phyloP scores from a whole-genome alignment of 2,329 filamentous ascomycete species.

The Sodiomyces alkalinus region DNA sequence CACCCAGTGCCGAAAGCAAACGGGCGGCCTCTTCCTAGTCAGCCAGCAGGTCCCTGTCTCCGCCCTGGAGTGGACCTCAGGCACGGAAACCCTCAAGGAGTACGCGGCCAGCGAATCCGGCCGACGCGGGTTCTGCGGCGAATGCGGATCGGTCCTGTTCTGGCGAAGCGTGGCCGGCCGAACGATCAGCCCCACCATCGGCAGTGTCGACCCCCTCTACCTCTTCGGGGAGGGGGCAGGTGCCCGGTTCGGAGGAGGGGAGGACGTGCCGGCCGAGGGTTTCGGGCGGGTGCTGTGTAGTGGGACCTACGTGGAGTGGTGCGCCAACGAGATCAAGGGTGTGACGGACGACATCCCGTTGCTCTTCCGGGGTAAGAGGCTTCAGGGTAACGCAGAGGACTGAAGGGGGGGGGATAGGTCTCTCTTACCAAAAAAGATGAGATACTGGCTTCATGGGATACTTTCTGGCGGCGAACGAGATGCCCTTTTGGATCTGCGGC shows the following conservation, averaged over 20 bases:
- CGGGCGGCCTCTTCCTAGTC: conserved; percentile 28
- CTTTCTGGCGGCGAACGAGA: too few species aligned
- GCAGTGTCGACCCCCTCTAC: conserved; percentile 27
- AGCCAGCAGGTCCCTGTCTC: conserved; percentile 20
- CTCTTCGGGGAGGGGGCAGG: conserved; percentile 11
- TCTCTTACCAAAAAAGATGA: too few species aligned
- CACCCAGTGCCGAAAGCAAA: conserved; percentile 37
- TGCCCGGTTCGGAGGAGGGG: neutral
- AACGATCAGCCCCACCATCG: conserved; percentile 21
- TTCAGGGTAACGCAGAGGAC: neutral
- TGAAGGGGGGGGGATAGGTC: too few species aligned
- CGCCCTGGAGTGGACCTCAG: conserved; percentile 19
- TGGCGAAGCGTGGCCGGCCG: conserved; percentile 20
- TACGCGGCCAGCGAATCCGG: conserved; percentile 23
- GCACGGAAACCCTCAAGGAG: conserved; percentile 13
- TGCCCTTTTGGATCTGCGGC: too few species aligned
- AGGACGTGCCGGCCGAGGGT: conserved; percentile 7
- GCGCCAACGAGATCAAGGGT: conserved; percentile 28
- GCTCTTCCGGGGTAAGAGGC: conserved; percentile 2
- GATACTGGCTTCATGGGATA: too few species aligned
- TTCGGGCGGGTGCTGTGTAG: conserved; percentile 24
- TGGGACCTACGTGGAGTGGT: conserved; percentile 22
- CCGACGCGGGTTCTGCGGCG: conserved; percentile 31
- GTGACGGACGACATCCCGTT: conserved; percentile 27
- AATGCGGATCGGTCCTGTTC: conserved; percentile 33